A percentile compares a stretch with the other conserved stretches of the same genome.
Evolutionary conservation across 208 protist genomes (phyloP).

Genomic region (Jaenimonas drosophilae): DNA sequence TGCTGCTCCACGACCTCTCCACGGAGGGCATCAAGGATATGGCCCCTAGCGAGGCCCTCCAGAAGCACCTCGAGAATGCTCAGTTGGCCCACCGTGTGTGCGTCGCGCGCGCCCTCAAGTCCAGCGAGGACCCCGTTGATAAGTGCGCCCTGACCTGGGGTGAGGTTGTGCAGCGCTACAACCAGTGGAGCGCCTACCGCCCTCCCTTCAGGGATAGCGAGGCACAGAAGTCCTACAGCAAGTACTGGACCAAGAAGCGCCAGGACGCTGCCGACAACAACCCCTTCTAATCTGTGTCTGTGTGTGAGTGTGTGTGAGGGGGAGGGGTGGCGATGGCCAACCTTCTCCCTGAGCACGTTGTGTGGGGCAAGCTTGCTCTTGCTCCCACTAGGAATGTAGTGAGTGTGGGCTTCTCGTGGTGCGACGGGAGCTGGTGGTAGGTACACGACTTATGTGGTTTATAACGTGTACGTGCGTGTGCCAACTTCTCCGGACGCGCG

Average conservation of each 20-base stretch:
- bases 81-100: conserved; percentile 83
- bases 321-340: not conserved
- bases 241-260: conserved; percentile 87
- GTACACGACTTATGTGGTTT: no score
- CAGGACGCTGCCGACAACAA: conserved; percentile 32
- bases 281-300: not conserved
- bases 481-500: no score
- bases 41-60: conserved; percentile 75
- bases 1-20: conserved; percentile 73
- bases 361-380: no score
- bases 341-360: not conserved
- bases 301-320: not conserved
- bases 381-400: no score
- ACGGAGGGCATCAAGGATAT: conserved; percentile 59
- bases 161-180: conserved; percentile 82
- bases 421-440: no score
- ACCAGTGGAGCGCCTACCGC: conserved; percentile 81
- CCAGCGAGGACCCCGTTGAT: conserved; percentile 50
- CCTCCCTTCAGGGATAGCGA: conserved; percentile 67
- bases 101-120: conserved; percentile 78
- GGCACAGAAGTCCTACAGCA: conserved; percentile 59
- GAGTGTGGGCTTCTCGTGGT: no score
- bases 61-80: conserved; percentile 82
- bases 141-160: conserved; percentile 87
- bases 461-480: no score